Evolutionary conservation across 1,139 yeast genomes (phyloP).

Genomic region (Debaryomycetaceae sp.): DNA sequence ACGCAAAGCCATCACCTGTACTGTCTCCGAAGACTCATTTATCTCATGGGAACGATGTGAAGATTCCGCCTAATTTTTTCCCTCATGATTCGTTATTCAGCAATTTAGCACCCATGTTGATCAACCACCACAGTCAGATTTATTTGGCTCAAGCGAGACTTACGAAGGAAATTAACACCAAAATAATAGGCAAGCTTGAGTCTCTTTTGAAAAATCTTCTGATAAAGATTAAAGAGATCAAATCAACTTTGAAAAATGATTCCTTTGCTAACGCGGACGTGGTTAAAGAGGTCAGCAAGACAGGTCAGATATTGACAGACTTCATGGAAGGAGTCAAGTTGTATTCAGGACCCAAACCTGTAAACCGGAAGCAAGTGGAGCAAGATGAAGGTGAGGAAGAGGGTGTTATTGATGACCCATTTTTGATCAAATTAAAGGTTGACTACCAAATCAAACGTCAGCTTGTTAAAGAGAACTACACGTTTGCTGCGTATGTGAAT

Average conservation of each 20-base stretch:
- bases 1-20: slow-evolving; percentile 1
- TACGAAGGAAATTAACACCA: slow-evolving; percentile 29
- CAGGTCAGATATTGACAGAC: slow-evolving; percentile 33
- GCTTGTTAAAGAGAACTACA: slow-evolving; percentile 41
- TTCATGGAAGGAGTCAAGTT: slow-evolving; percentile 34
- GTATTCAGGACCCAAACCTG: slow-evolving; percentile 28
- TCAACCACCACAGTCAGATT: slow-evolving; percentile 34
- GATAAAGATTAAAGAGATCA: slow-evolving; percentile 43
- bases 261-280: slow-evolving; percentile 39
- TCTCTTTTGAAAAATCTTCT: slow-evolving; percentile 34
- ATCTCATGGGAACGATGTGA: slow-evolving; percentile 21
- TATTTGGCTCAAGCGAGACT: slow-evolving; percentile 28
- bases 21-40: neutral
- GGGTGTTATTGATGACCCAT: slow-evolving; percentile 39
- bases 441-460: slow-evolving; percentile 44
- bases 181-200: slow-evolving; percentile 40
- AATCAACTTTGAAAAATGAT: slow-evolving; percentile 39
- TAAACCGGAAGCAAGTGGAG: slow-evolving; percentile 20
- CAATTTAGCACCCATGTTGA: slow-evolving; percentile 32
- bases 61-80: slow-evolving; percentile 46
- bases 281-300: slow-evolving; percentile 37
- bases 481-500: slow-evolving; percentile 43
- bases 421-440: slow-evolving; percentile 37
- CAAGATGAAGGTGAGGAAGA: slow-evolving; percentile 18
- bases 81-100: slow-evolving; percentile 36